Evolutionary conservation across 345 rosid genomes (phyloP).

Genomic region (Kandelia obovata): DNA sequence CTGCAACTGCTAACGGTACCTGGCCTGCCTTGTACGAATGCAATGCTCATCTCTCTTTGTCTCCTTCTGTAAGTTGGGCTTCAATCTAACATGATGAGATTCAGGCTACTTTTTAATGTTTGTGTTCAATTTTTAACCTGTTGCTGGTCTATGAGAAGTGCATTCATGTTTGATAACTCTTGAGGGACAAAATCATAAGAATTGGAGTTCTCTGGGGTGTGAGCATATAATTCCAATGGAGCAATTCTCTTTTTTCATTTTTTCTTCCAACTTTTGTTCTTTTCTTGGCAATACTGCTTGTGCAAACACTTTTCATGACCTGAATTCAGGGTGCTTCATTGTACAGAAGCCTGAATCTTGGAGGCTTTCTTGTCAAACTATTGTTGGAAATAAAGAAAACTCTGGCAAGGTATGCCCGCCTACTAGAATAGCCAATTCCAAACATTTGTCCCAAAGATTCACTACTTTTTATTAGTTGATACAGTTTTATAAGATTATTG

Average conservation of each 20-base stretch:
- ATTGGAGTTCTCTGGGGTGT: not conserved
- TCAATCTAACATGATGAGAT: too few species aligned
- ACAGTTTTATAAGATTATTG: not conserved
- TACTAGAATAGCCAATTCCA: not conserved
- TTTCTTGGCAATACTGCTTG: not conserved
- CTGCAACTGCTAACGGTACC: not conserved
- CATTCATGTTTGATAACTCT: not conserved
- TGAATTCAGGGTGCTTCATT: not conserved
- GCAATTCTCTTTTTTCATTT: not conserved
- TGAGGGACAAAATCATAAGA: not conserved
- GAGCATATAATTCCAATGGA: not conserved
- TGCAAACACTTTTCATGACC: not conserved
- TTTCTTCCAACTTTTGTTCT: not conserved
- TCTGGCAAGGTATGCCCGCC: slow-evolving; percentile 61
- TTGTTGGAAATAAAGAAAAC: slow-evolving; percentile 80
- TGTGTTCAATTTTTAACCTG: too few species aligned
- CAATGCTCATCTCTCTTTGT: too few species aligned
- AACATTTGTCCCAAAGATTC: not conserved
- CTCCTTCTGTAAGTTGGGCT: too few species aligned
- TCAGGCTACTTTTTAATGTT: too few species aligned
- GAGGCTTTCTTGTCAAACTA: slow-evolving; percentile 91
- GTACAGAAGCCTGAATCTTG: slow-evolving; percentile 80
- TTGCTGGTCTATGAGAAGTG: too few species aligned
- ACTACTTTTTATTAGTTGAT: not conserved
- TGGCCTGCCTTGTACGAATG: too few species aligned